Percentiles rank a stretch among this genome's conserved stretches.
phyloP scores from a whole-genome alignment of 2,329 filamentous ascomycete genomes.

The Neonectria ditissima region DNA sequence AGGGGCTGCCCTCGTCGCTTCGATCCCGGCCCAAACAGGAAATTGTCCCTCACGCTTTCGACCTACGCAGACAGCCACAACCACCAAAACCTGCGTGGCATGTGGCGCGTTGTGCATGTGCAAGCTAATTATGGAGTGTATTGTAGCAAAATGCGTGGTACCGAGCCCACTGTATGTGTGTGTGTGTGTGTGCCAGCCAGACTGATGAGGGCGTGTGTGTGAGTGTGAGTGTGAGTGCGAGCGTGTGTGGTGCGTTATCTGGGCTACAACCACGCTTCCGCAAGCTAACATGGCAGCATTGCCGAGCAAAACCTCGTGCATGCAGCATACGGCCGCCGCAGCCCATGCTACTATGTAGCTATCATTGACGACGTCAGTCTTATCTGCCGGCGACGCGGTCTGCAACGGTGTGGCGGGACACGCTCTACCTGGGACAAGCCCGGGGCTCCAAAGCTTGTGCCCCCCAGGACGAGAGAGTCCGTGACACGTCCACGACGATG shows the following conservation, averaged over 20 bases:
- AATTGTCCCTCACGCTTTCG: neutral
- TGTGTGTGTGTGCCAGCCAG: neutral
- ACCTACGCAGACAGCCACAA: neutral
- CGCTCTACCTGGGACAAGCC: conserved; percentile 15
- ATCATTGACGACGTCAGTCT: conserved; percentile 12
- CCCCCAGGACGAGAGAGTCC: no score
- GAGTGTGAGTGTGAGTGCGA: neutral
- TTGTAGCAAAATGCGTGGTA: neutral
- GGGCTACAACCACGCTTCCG: conserved; percentile 4
- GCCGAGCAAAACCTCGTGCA: conserved; percentile 2
- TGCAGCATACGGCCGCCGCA: neutral
- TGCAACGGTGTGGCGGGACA: conserved; percentile 17
- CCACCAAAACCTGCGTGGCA: no score
- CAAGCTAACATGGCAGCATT: conserved; percentile 11
- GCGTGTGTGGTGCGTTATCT: conserved; percentile 15
- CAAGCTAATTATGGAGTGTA: no score
- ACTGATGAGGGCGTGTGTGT: neutral
- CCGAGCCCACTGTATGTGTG: conserved; percentile 10
- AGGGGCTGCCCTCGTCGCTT: conserved; percentile 5
- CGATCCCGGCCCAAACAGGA: neutral
- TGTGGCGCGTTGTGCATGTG: no score
- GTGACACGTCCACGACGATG: conserved; percentile 5
- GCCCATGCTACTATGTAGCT: neutral
- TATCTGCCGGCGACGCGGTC: conserved; percentile 17
- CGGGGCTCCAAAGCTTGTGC: conserved; percentile 8